Conservation (phyloP, 2,329 filamentous ascomycete species). For the Cladosporium phlei region DNA sequence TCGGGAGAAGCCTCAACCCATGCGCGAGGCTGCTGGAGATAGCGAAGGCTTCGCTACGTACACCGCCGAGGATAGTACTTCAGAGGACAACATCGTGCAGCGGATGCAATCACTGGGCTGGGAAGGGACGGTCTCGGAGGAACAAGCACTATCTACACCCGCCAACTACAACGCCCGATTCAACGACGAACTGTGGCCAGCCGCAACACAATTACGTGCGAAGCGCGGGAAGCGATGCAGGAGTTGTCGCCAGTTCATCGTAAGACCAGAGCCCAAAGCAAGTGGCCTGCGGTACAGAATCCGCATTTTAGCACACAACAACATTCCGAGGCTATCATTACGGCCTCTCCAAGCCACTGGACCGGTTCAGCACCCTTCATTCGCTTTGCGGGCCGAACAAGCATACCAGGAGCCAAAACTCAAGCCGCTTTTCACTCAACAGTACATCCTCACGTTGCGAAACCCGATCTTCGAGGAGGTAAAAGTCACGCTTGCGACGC, state of each 20-base stretch:
- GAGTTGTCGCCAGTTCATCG: conserved; percentile 87
- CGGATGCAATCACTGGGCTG: conserved; percentile 57
- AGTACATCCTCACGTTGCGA: conserved; percentile 84
- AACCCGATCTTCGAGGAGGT: conserved; percentile 93
- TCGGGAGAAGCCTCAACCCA: conserved; percentile 63
- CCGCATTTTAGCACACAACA: conserved; percentile 74
- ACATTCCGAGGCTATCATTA: conserved; percentile 78
- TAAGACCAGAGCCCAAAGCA: conserved; percentile 88
- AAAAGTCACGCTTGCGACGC: conserved; percentile 80
- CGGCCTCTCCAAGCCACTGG: conserved; percentile 46
- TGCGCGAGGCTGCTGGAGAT: conserved; percentile 71
- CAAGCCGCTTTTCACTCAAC: conserved; percentile 50
- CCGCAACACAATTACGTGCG: conserved; percentile 77
- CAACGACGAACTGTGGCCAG: conserved; percentile 69
- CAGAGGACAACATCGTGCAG: conserved; percentile 55
- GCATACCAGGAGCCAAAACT: conserved; percentile 16
- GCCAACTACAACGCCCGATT: conserved; percentile 55
- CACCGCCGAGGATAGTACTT: conserved; percentile 18
- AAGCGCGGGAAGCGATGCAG: conserved; percentile 93
- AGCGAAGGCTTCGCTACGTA: conserved; percentile 66
- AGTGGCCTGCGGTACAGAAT: conserved; percentile 88
- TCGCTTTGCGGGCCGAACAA: conserved; percentile 22
- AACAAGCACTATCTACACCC: conserved; percentile 50
- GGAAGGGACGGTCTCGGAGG: conserved; percentile 55
- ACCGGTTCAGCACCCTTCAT: conserved; percentile 21